Base-by-base conservation (phyloP, 2,329 filamentous ascomycete genomes). In the Neoscytalidium dimidiatum region DNA sequence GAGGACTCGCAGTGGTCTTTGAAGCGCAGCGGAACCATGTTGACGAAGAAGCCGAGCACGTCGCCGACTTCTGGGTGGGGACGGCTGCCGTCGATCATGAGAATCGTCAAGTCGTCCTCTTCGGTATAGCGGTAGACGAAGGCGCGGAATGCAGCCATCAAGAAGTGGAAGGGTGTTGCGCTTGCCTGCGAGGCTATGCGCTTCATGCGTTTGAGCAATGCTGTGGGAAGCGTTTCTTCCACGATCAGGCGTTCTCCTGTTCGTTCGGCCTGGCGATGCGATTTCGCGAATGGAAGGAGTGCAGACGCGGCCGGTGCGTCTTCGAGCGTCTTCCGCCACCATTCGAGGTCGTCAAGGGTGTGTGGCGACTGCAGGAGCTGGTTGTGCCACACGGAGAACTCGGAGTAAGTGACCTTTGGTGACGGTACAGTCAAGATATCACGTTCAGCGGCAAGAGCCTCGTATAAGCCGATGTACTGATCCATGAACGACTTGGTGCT, bases 21-120 rank as follows among this genome's bases (percentile, higher is more conserved):
- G 65, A 85, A 79, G 0, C 75, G 73, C 2, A 86, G 57, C 2
- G 84, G 78, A 0, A 86, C 71, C 0, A 85, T 69, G 65, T 86
- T 86, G 3, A 86, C 65, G 48, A 82, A 81, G 44, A 79, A 71
- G 2, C 85, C 85, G 1, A 86, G 69, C 3, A 71, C 83, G 1
- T 68, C 62, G 6, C 71, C 66, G 1, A 76, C 63, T 2, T 74
- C 66, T 11, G 63, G 65, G 1, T 83, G 78, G 0, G 61, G 67
- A 1, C 81, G 71, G 58, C 78, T 79, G 1, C 80, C 80, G 69
- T 86, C 83, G 0, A 78, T 78, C 14, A 85, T 75, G 4, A 83
- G 84, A 62, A 86, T 82, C 62, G 72, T 73, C 43, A 85, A 64
- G 26, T 82, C 77, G 2, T 80, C 74, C 1, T 75, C 63, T 11